These are phyloP conservation scores for Catunica adiposa DNA, from an alignment of 2,329 filamentous ascomycete species.

Conservation along the genomic window DNA sequence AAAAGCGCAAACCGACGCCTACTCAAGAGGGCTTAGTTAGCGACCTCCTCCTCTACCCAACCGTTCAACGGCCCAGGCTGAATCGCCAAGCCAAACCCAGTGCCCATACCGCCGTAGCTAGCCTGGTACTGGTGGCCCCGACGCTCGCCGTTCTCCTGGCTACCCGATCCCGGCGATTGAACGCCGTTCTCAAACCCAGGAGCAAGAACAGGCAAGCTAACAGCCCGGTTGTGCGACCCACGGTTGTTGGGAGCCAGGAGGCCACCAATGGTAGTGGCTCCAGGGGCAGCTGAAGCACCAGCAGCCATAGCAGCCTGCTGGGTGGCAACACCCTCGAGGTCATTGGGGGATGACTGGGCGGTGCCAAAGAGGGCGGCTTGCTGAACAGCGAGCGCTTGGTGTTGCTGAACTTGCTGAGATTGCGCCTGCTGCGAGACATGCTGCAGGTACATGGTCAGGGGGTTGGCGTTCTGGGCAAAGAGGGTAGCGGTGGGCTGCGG, in stretches of 20 bases:
- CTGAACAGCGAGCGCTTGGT: constrained; percentile 54
- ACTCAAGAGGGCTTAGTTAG: constrained; percentile 29
- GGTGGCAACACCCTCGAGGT: constrained; percentile 40
- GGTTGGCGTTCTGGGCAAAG: constrained; percentile 72
- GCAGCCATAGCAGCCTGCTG: constrained; percentile 48
- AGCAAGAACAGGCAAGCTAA: constrained; percentile 64
- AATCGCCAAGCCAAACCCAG: constrained; percentile 43
- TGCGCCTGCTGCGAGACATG: constrained; percentile 61
- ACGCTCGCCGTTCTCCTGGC: constrained; percentile 33
- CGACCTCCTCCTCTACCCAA: constrained; percentile 51
- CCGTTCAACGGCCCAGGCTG: constrained; percentile 44
- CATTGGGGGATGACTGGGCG: constrained; percentile 42
- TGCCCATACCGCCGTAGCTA: constrained; percentile 42
- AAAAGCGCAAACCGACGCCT: neutral
- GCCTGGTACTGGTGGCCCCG: constrained; percentile 51
- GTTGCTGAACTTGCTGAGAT: constrained; percentile 58
- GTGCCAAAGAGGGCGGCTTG: constrained; percentile 70
- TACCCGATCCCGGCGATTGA: constrained; percentile 26
- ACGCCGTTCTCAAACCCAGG: constrained; percentile 46
- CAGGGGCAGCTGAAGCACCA: constrained; percentile 48
- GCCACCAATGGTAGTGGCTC: constrained; percentile 55
- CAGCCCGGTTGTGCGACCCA: constrained; percentile 58
- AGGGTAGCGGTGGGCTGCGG: constrained; percentile 53
- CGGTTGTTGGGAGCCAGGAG: constrained; percentile 54
- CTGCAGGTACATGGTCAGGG: constrained; percentile 81